Evolutionary conservation across 345 rosid species (phyloP), one percentile per base, ranked within the genome.

Genomic region (Linum trigynum): DNA sequence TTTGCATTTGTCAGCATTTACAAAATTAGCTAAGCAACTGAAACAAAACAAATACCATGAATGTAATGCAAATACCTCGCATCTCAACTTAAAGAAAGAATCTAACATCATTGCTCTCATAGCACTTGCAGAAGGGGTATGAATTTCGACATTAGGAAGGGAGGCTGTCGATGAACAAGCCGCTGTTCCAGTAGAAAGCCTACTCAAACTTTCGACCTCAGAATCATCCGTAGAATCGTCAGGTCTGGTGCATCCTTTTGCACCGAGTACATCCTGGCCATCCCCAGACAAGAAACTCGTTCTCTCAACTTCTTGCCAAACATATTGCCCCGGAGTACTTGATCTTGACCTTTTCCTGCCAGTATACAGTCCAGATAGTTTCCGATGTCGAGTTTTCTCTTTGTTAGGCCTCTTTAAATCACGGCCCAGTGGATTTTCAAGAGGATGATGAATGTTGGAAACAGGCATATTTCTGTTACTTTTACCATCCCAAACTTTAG

Each of bases 401-500:
- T 85, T 83, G 65, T 75, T 63, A 55, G 76, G 76, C 72, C 70
- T 87, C 79, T 80, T 83, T 51, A 70, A 60, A 32, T 56, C 65
- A 71, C 38, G 76, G 61, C 84, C 79, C 57, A 71, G 79, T 74
- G 79, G 78, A 79, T 81, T 81, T 84, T 95, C 99, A 76, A 95
- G 96, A 4, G 99, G 99, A 81, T 91, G 99, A 77, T 85, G 99
- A 75, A 95, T 87, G 65, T 69, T 84, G 59, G 95, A 81, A 68
- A 80, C 83, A 71, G 80, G 71, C 71, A 71, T 71, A 70, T 84
- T 91, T 84, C 92, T 89, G 67, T 91, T 91, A 32, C 80, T 89
- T 75, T 78, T 87, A 45, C 84, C 91, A 86, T 95, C 96, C 99
- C 99, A 95, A 78, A 95, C 97, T 79, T 83, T 87, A 64, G 89